Base-by-base conservation (phyloP, 2,329 filamentous ascomycete species). In the Aspergillus aculeatus region DNA sequence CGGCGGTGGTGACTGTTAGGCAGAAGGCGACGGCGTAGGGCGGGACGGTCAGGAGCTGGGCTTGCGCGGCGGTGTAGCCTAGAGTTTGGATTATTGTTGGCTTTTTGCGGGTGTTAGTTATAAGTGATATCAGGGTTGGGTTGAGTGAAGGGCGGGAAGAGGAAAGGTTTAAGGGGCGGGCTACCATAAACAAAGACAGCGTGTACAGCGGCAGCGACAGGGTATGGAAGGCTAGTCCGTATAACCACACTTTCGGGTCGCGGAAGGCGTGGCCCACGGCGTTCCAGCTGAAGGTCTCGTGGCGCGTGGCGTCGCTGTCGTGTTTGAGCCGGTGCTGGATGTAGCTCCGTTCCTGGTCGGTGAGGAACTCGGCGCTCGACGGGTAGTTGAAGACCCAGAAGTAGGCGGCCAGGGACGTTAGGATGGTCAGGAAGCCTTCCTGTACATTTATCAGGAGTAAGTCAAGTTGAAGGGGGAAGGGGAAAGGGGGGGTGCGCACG, bases 181-280 rank as follows among this genome's bases (percentile, higher is more conserved):
- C 71, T 54, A 73, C 70, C 57, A 79, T 55, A 54, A 77, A 77
- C 5, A 74, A 69, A 5, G 73, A 76, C 24, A 77, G 62, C 0
- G 77, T 78, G 59, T 79, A 79, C 21, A 67, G 26, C 75, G 74
- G 86, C 80, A 92, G 73, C 58, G 85, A 89, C 80, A 91, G 86
- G 5, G 88, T 90, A 70, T 92, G 89, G 66, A 90, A 91, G 0
- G 82, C 84, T 0, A 90, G 71, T 0, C 88, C 87, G 64, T 92
- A 92, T 0, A 92, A 79, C 86, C 86, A 91, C 68, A 87, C 87
- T 69, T 88, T 91, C 1, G 84, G 83, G 66, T 93, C 88, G 14
- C 80, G 84, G 47, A 91, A 72, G 0, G 89, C 89, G 19, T 84
- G 78, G 24, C 73, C 58, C 0, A 92, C 89, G 21, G 87, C 86